phyloP scores from a whole-genome alignment of 768 basidiomycete species.

The Inosperma sp. region DNA sequence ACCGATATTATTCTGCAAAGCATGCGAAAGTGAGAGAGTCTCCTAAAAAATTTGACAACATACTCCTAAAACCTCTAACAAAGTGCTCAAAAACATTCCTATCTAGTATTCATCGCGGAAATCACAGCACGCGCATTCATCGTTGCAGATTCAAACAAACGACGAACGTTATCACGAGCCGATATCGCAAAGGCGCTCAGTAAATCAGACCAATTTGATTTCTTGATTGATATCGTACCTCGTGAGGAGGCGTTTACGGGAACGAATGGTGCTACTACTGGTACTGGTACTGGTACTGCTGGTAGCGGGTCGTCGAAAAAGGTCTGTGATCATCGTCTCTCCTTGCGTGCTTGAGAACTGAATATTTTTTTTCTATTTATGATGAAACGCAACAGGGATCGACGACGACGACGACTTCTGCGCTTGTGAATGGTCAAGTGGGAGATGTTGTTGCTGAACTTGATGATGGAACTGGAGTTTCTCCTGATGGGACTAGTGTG shows the following conservation, averaged over 20 bases:
- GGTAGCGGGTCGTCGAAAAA: conserved; percentile 1
- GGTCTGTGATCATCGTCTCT: no score
- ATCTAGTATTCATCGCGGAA: conserved; percentile 90
- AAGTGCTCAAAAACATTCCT: no score
- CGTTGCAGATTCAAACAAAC: conserved; percentile 91
- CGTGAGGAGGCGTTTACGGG: conserved; percentile 53
- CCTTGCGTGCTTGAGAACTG: no score
- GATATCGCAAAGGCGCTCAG: conserved; percentile 91
- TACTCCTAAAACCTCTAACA: no score
- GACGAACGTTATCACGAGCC: conserved; percentile 88
- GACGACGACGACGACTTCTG: no score
- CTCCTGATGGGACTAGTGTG: no score
- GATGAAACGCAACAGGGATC: no score
- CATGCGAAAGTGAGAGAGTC: conserved; percentile 84
- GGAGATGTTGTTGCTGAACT: no score
- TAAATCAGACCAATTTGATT: conserved; percentile 96
- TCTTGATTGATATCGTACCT: conserved; percentile 93
- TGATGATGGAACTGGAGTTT: no score
- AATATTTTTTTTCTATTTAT: no score
- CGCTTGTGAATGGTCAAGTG: no score
- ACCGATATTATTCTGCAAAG: conserved; percentile 94
- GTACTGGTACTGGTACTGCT: not conserved
- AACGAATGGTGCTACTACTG: not conserved
- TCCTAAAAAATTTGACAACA: not conserved
- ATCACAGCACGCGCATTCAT: conserved; percentile 95